phyloP scores from a whole-genome alignment of 768 basidiomycete genomes.

The Mycena filopes region DNA sequence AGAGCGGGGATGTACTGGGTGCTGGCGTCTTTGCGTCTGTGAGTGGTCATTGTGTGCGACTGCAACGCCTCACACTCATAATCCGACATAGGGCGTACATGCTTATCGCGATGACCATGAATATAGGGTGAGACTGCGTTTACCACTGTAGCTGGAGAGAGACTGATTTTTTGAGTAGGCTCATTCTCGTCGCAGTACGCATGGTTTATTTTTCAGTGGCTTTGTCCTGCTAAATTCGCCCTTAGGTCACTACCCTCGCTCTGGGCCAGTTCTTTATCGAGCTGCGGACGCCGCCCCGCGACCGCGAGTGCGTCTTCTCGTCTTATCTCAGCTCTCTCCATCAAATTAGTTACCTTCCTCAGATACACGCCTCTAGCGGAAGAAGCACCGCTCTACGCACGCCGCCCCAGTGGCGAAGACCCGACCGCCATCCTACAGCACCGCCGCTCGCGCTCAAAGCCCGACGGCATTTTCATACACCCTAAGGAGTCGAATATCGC shows the following conservation, averaged over 20 bases:
- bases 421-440: slow-evolving; percentile 38
- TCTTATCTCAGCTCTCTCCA: slow-evolving; percentile 3
- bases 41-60: slow-evolving; percentile 37
- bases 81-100: slow-evolving; percentile 68
- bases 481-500: slow-evolving; percentile 71
- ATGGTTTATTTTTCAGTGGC: neutral
- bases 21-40: slow-evolving; percentile 72
- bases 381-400: slow-evolving; percentile 33
- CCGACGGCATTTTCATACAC: slow-evolving; percentile 70
- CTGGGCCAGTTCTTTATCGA: slow-evolving; percentile 65
- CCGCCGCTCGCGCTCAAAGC: slow-evolving; percentile 60
- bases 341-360: neutral
- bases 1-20: slow-evolving; percentile 64
- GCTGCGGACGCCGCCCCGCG: slow-evolving; percentile 20
- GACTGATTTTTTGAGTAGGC: slow-evolving; percentile 42
- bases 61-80: slow-evolving; percentile 14
- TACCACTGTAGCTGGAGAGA: slow-evolving; percentile 1
- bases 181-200: slow-evolving; percentile 63
- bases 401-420: slow-evolving; percentile 30
- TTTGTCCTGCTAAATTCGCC: neutral
- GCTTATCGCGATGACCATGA: slow-evolving; percentile 78
- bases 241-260: slow-evolving; percentile 66
- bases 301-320: slow-evolving; percentile 32
- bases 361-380: slow-evolving; percentile 30
- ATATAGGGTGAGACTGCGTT: slow-evolving; percentile 59